Evolutionary conservation across 768 basidiomycete species (phyloP).

Genomic region (Mycena galericulata): DNA sequence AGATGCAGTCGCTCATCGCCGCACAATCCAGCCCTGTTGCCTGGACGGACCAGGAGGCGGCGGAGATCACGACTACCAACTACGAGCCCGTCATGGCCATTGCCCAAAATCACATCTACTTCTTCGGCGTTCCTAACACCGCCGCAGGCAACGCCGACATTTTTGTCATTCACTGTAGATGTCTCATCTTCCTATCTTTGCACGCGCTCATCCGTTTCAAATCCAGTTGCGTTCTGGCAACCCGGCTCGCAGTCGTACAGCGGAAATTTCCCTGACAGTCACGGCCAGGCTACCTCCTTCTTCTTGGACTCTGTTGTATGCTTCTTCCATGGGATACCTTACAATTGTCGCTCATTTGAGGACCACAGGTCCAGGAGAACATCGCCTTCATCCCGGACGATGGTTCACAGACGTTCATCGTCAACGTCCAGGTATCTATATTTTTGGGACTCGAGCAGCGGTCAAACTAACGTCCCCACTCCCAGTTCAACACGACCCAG

Average conservation of each 20-base stretch:
- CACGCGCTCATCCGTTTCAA: slow-evolving; percentile 10
- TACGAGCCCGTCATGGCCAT: slow-evolving; percentile 84
- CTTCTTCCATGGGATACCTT: background rate
- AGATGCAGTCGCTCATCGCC: slow-evolving; percentile 73
- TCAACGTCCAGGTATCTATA: slow-evolving; percentile 70
- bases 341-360: background rate
- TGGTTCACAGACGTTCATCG: slow-evolving; percentile 74
- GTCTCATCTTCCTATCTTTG: background rate
- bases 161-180: slow-evolving; percentile 90
- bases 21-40: slow-evolving; percentile 68
- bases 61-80: slow-evolving; percentile 62
- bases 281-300: slow-evolving; percentile 74
- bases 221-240: slow-evolving; percentile 83
- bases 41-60: slow-evolving; percentile 73
- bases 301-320: slow-evolving; percentile 64
- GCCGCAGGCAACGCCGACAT: slow-evolving; percentile 79
- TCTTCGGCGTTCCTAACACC: slow-evolving; percentile 77
- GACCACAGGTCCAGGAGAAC: slow-evolving; percentile 71
- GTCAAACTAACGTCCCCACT: background rate
- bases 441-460: too few relatives aligned
- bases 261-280: slow-evolving; percentile 67
- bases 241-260: slow-evolving; percentile 70
- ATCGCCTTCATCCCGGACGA: slow-evolving; percentile 85
- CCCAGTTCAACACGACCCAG: slow-evolving; percentile 72
- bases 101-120: slow-evolving; percentile 89